Evolutionary conservation across 495 filamentous ascomycete species (phyloP).

Genomic region (Penicillium longicatenatum): DNA sequence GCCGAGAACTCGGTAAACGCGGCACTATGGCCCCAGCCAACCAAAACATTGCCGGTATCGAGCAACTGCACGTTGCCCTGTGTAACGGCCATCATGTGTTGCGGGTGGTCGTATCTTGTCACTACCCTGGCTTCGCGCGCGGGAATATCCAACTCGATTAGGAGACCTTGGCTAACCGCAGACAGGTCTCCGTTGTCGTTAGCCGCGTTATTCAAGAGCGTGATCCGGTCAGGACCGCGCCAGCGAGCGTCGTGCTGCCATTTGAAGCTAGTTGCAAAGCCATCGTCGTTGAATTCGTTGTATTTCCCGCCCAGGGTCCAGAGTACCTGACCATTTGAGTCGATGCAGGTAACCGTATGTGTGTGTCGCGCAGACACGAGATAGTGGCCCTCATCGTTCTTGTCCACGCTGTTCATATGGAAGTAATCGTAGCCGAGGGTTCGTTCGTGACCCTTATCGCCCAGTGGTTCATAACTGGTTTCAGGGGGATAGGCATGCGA

Average conservation of each 20-base stretch:
- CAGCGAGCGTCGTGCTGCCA: slow-evolving; percentile 59
- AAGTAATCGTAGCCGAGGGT: slow-evolving; percentile 48
- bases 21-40: slow-evolving; percentile 60
- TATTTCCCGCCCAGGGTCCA: slow-evolving; percentile 56
- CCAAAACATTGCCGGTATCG: slow-evolving; percentile 51
- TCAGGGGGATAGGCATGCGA: slow-evolving; percentile 29
- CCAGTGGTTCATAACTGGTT: slow-evolving; percentile 26
- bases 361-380: slow-evolving; percentile 56
- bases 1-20: slow-evolving; percentile 56
- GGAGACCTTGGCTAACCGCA: slow-evolving; percentile 29
- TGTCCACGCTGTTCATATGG: slow-evolving; percentile 62
- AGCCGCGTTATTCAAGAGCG: slow-evolving; percentile 53
- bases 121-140: slow-evolving; percentile 23
- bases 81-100: slow-evolving; percentile 45
- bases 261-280: slow-evolving; percentile 45
- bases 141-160: slow-evolving; percentile 32
- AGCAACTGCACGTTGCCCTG: slow-evolving; percentile 62
- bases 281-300: slow-evolving; percentile 48
- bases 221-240: slow-evolving; percentile 39
- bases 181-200: slow-evolving; percentile 29
- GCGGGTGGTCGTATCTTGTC: slow-evolving; percentile 33
- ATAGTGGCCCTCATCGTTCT: slow-evolving; percentile 53
- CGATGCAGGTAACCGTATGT: slow-evolving; percentile 46
- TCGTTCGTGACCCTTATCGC: slow-evolving; percentile 22
- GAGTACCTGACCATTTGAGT: slow-evolving; percentile 53